These are phyloP conservation scores for Nemania sp. DNA, from an alignment of 2,329 filamentous ascomycete species.

Conservation along the genomic window DNA sequence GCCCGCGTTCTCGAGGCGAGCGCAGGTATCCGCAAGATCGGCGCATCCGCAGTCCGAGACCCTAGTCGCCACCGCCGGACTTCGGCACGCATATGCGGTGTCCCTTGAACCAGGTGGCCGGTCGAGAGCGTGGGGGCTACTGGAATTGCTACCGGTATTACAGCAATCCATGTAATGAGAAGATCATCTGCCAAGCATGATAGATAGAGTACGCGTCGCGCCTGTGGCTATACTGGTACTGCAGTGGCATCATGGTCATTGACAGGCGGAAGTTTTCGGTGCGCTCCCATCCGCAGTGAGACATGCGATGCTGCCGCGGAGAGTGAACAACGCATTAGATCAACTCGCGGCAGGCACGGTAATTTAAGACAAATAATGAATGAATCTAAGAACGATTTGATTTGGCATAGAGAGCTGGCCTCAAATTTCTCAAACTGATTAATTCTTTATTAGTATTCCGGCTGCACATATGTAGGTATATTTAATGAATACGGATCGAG, in stretches of 20 bases:
- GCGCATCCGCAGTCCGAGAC: slow-evolving; percentile 47
- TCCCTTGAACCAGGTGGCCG: slow-evolving; percentile 51
- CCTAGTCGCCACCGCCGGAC: slow-evolving; percentile 53
- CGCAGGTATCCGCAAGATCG: slow-evolving; percentile 49
- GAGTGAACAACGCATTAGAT: slow-evolving; percentile 15
- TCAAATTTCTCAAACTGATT: no score
- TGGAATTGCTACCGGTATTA: slow-evolving; percentile 64
- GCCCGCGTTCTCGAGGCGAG: slow-evolving; percentile 30
- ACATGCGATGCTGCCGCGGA: slow-evolving; percentile 50
- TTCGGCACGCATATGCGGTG: slow-evolving; percentile 47
- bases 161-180: slow-evolving; percentile 55
- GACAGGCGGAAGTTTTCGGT: slow-evolving; percentile 53
- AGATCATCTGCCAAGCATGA: slow-evolving; percentile 30
- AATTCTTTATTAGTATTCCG: not conserved
- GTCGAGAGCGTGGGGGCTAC: slow-evolving; percentile 52
- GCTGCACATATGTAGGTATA: not conserved
- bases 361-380: slow-evolving; percentile 5
- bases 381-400: no score
- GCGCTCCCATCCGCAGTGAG: slow-evolving; percentile 58
- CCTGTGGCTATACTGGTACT: slow-evolving; percentile 37
- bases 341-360: slow-evolving; percentile 1
- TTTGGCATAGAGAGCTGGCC: no score
- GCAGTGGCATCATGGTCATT: slow-evolving; percentile 56
- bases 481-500: no score
- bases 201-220: not conserved